Base-by-base conservation (phyloP, 495 filamentous ascomycete genomes). In the Penicillium ucsense region DNA sequence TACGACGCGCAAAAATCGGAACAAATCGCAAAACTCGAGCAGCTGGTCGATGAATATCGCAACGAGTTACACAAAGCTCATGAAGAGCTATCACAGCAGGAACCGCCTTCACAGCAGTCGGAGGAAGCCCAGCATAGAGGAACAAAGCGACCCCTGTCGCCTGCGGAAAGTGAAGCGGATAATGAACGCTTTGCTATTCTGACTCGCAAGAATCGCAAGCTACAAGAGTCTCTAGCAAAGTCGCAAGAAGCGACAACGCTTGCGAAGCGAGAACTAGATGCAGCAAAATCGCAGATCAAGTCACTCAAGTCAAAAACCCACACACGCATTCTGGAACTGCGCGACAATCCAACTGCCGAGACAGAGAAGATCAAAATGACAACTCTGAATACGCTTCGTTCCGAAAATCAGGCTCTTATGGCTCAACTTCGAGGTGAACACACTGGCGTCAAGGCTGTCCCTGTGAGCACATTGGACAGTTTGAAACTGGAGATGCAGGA, bases 311-410 rank as follows among this genome's bases (percentile, higher is more conserved):
- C 81, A 10, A 78, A 81, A 38, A 84, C 84, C 33, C 82, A 85
- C 45, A 94, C 84, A 4, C 89, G 92, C 27, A 74, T 97, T 41
- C 82, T 99, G 29, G 83, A 89, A 47, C 73, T 99, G 27, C 83
- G 88, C 49, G 80, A 83, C 35, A 99, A 99, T 60, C 92, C 92
- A 0, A 97, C 91, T 6, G 76, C 88, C 0, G 78, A 89, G 50
- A 79, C 76, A 48, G 87, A 92, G 63, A 81, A 83, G 41, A 76
- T 94, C 58, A 95, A 97, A 60, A 68, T 83, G 30, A 72, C 79
- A 41, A 94, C 88, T 6, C 78, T 97, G 6, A 72, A 64, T 29
- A 79, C 83, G 3, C 80, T 99, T 6, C 79, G 82, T 43, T 75
- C 83, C 44, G 94, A 96, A 61, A 99, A 97, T 66, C 70, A 74